phyloP scores from a whole-genome alignment of 768 basidiomycete genomes.

The Gyrodon lividus region DNA sequence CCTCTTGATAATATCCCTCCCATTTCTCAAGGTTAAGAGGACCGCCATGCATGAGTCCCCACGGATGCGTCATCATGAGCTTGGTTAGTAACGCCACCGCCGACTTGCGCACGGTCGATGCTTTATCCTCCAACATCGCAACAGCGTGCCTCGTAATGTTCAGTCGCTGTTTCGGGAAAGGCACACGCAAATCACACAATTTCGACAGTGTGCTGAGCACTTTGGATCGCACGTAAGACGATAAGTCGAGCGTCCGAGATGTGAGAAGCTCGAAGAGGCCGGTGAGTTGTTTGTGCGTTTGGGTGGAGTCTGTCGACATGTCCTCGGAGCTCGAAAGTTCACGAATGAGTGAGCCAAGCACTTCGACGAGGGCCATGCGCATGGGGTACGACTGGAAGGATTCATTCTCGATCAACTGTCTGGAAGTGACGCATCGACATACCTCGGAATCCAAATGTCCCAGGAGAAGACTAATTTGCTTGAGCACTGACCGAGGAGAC shows the following conservation, averaged over 20 bases:
- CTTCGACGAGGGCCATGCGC: constrained; percentile 91
- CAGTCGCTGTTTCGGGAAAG: constrained; percentile 86
- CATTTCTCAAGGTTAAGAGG: constrained; percentile 69
- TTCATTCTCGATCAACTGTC: not conserved
- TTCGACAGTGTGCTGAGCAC: constrained; percentile 75
- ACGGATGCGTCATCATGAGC: constrained; percentile 86
- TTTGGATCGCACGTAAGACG: constrained; percentile 89
- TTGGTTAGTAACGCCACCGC: constrained; percentile 74
- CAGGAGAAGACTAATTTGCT: constrained; percentile 84
- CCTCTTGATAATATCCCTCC: constrained; percentile 65
- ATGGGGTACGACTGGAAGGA: constrained; percentile 82
- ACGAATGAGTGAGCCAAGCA: constrained; percentile 80
- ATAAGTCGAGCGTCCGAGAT: constrained; percentile 84
- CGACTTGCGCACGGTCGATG: constrained; percentile 80
- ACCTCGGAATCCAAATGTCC: constrained; percentile 93
- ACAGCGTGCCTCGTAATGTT: constrained; percentile 75
- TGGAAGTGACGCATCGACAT: constrained; percentile 10
- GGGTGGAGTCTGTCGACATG: constrained; percentile 44
- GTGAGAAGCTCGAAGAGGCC: constrained; percentile 80
- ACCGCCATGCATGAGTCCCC: constrained; percentile 81
- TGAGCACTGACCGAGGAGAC: constrained; percentile 75
- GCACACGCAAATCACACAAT: constrained; percentile 71
- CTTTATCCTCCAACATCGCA: constrained; percentile 85
- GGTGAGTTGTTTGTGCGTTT: constrained; percentile 68
- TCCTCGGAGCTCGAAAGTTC: constrained; percentile 66